A percentile compares a stretch with the other conserved stretches of the same genome.
Conservation (phyloP, 1,284 basidiomycete genomes). For the Apiotrichum laibachii region DNA sequence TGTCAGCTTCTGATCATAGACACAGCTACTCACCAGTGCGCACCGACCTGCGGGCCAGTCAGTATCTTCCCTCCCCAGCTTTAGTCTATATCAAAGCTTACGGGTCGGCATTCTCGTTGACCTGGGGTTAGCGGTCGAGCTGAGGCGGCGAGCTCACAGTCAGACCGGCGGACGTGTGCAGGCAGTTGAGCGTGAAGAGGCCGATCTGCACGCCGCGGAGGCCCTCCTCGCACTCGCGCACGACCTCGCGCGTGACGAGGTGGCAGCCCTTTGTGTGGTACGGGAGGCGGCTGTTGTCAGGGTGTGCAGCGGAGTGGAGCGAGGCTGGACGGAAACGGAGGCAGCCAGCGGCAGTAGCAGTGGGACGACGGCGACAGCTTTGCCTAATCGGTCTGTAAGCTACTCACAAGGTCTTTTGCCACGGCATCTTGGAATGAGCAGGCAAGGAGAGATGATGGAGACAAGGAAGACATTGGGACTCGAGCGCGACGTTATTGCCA, state of each 20-base stretch:
- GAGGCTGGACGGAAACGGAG: too few relatives aligned
- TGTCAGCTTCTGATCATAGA: background rate
- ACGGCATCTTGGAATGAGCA: slow-evolving; percentile 63
- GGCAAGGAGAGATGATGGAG: background rate
- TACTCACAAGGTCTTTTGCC: slow-evolving; percentile 85
- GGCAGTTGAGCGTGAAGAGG: slow-evolving; percentile 59
- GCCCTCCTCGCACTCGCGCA: slow-evolving; percentile 68
- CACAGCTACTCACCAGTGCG: slow-evolving; percentile 25
- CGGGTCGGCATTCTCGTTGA: slow-evolving; percentile 49
- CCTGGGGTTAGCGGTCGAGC: slow-evolving; percentile 21
- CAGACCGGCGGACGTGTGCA: slow-evolving; percentile 86
- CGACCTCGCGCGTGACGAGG: slow-evolving; percentile 78
- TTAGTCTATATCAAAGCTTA: slow-evolving; percentile 27
- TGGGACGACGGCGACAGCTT: too few relatives aligned
- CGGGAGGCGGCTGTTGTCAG: slow-evolving; percentile 40
- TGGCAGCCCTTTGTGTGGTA: slow-evolving; percentile 61
- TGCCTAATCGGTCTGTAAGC: too few relatives aligned
- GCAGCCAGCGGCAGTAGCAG: too few relatives aligned
- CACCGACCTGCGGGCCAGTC: slow-evolving; percentile 24
- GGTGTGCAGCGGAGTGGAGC: background rate
- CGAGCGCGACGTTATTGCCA: background rate
- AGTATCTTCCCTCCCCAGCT: background rate
- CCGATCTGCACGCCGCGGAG: slow-evolving; percentile 66
- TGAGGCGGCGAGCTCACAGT: slow-evolving; percentile 64
- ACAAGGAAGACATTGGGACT: background rate